Base-by-base conservation (phyloP, 1,139 yeast species). In the Hansenula lynferdii region DNA sequence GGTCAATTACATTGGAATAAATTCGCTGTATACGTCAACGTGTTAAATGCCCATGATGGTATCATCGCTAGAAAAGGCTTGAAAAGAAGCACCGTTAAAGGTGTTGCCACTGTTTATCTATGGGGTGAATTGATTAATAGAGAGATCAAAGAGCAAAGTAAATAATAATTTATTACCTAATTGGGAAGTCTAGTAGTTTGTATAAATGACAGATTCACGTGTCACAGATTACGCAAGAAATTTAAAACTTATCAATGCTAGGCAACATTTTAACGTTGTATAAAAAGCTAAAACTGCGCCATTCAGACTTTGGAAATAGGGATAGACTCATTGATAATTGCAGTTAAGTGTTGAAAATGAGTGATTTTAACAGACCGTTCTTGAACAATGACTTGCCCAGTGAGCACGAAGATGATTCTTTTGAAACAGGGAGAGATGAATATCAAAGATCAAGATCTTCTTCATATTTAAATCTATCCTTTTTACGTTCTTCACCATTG, bases 21-120 rank as follows among this genome's bases (percentile, higher is more conserved):
- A 50, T 65, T 82, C 14, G 81, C 89, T 0, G 77, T 78, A 2
- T 78, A 75, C 49, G 65, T 81, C 32, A 83, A 79, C 48, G 72
- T 79, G 14, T 67, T 81, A 58, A 83, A 83, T 56, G 77, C 92
- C 0, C 94, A 84, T 52, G 87, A 79, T 50, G 81, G 82, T 0
- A 77, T 83, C 31, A 80, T 81, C 19, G 83, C 85, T 10, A 66
- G 94, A 44, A 66, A 80, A 41, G 89, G 89, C 0, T 65, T 79
- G 2, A 52, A 56, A 21, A 60, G 59, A 29, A 66, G 73, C n/a
- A 68, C 73, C 22, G 70, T 76, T 0, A 70, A 70, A 45, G 83
- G 83, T 0, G 64, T 77, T 1, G 72, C 81, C 2, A 64, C 75
- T 1, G 60, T 78, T 26, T 71, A 68, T 9, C 60, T 78, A 36